Conservation (phyloP, 2,329 filamentous ascomycete genomes). For the Clonostachys rosea region DNA sequence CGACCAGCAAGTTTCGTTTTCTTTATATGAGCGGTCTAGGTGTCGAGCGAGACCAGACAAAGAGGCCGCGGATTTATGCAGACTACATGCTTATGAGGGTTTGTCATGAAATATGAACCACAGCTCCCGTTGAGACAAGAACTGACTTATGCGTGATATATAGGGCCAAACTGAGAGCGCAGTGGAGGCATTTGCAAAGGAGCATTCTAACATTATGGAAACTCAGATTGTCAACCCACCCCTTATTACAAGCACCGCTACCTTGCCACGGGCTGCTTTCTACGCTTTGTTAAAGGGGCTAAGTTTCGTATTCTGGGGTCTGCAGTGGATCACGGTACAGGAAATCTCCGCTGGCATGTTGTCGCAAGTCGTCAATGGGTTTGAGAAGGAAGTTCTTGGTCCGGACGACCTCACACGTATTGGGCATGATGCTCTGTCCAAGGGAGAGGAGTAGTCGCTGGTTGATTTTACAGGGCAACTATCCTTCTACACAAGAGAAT, state of each 20-base stretch:
- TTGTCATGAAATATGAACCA: conserved; percentile 25
- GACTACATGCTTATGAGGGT: conserved; percentile 44
- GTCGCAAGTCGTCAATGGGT: conserved; percentile 35
- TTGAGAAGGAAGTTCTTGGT: conserved; percentile 37
- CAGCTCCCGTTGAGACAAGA: conserved; percentile 31
- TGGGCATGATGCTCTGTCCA: too few relatives aligned
- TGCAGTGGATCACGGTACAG: conserved; percentile 17
- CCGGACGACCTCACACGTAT: conserved; percentile 29
- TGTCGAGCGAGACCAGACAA: conserved; percentile 30
- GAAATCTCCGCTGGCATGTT: conserved; percentile 37
- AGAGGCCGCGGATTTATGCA: conserved; percentile 20
- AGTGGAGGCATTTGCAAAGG: conserved; percentile 31
- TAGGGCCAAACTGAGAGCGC: conserved; percentile 41
- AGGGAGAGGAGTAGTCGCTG: too few relatives aligned
- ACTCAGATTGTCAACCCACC: conserved; percentile 34
- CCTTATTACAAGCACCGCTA: conserved; percentile 20
- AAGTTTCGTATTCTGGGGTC: conserved; percentile 16
- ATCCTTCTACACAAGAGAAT: too few relatives aligned
- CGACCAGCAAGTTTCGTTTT: conserved; percentile 31
- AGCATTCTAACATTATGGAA: conserved; percentile 29
- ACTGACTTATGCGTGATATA: background rate
- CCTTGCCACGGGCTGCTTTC: background rate
- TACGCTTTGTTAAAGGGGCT: conserved; percentile 2
- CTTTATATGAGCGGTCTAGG: conserved; percentile 35
- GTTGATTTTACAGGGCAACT: too few relatives aligned